A percentile compares a stretch with the other conserved stretches of the same genome.
phyloP scores from a whole-genome alignment of 768 basidiomycete species.

The Dendrothele bispora region DNA sequence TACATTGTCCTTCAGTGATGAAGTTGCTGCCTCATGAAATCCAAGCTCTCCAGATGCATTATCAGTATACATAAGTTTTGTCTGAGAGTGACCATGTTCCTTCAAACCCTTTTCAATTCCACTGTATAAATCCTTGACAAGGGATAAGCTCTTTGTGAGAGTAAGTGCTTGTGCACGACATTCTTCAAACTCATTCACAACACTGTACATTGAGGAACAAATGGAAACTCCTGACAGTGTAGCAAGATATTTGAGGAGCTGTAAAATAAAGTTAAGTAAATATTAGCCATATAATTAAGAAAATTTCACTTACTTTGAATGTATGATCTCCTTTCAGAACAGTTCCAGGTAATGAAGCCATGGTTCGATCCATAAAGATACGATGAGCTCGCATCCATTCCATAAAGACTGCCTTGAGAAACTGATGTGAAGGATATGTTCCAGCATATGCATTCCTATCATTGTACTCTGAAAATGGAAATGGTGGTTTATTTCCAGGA shows the following conservation, averaged over 20 bases:
- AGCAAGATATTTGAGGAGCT: slow-evolving; percentile 1
- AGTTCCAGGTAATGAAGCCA: slow-evolving; percentile 4
- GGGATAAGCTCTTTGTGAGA: slow-evolving; percentile 3
- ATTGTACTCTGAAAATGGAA: slow-evolving; percentile 7
- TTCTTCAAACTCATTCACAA: slow-evolving; percentile 5
- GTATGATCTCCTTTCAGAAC: slow-evolving; percentile 6
- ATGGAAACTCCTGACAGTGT: background rate
- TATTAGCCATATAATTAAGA: background rate
- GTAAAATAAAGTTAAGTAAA: background rate
- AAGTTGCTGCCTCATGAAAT: too few relatives aligned
- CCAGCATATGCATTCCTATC: slow-evolving; percentile 6
- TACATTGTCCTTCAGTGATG: too few relatives aligned
- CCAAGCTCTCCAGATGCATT: too few relatives aligned
- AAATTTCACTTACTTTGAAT: slow-evolving; percentile 1
- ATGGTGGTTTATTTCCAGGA: background rate
- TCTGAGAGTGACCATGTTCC: slow-evolving; percentile 3
- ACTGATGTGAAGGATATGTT: slow-evolving; percentile 6
- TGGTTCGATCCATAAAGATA: slow-evolving; percentile 7
- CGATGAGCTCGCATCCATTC: slow-evolving; percentile 5
- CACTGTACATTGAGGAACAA: background rate
- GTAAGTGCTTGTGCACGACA: background rate
- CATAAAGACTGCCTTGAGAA: slow-evolving; percentile 9
- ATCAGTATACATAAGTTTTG: background rate
- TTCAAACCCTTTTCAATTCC: background rate
- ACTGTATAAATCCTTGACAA: background rate